These are phyloP conservation scores for Gliomastix tumulicola DNA, from an alignment of 2,329 filamentous ascomycete species.

Conservation along the genomic window DNA sequence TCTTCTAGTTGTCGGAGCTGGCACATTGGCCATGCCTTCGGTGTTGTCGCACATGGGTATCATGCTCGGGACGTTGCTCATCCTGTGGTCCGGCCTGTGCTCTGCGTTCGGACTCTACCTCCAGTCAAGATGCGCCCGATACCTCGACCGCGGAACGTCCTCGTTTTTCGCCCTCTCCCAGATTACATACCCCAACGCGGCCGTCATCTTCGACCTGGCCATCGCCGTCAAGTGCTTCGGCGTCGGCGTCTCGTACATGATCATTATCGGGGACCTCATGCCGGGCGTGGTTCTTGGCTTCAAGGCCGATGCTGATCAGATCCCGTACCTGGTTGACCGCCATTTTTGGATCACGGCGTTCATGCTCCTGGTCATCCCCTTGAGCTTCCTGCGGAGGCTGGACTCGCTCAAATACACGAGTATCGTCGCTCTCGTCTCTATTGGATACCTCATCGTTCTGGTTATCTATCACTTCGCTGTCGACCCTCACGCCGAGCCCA, in stretches of 20 bases:
- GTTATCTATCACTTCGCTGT: constrained; percentile 88
- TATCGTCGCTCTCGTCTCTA: constrained; percentile 82
- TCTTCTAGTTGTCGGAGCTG: constrained; percentile 77
- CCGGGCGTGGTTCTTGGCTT: constrained; percentile 86
- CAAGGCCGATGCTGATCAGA: constrained; percentile 49
- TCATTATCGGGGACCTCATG: constrained; percentile 98
- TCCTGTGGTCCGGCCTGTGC: constrained; percentile 84
- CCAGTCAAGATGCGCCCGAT: constrained; percentile 86
- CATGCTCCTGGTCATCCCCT: constrained; percentile 91
- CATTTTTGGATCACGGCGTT: constrained; percentile 98
- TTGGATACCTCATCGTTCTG: constrained; percentile 86
- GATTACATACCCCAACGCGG: constrained; percentile 92
- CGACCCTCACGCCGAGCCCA: constrained; percentile 68
- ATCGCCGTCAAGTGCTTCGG: constrained; percentile 98
- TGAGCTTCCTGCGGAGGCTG: constrained; percentile 84
- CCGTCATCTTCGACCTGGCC: constrained; percentile 89
- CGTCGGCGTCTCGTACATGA: constrained; percentile 93
- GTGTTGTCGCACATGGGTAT: constrained; percentile 96
- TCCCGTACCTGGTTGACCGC: constrained; percentile 75
- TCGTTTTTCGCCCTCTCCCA: constrained; percentile 98
- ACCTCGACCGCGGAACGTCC: constrained; percentile 79
- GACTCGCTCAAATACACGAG: constrained; percentile 98
- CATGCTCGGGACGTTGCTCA: constrained; percentile 72
- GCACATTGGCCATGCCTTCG: constrained; percentile 90
- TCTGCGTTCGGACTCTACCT: constrained; percentile 92